phyloP scores from a whole-genome alignment of 495 filamentous ascomycete species.

The Articulospora tetracladia region DNA sequence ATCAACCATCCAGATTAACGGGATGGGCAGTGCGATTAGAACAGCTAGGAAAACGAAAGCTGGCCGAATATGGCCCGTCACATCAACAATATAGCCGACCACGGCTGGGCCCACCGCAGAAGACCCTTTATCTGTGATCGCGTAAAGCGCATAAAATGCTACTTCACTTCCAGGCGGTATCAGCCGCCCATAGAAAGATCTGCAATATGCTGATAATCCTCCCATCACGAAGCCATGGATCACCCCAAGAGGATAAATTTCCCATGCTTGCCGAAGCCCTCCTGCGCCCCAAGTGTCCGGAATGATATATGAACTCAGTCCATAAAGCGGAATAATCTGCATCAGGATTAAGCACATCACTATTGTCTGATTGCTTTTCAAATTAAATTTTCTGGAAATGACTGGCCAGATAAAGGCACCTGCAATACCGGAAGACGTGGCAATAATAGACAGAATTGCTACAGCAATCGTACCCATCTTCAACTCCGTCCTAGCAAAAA shows the following conservation, averaged over 20 bases:
- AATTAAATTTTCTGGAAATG: constrained; percentile 59
- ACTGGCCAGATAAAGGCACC: constrained; percentile 89
- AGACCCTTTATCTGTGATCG: constrained; percentile 95
- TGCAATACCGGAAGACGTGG: constrained; percentile 73
- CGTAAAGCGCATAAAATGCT: constrained; percentile 93
- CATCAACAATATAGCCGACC: constrained; percentile 88
- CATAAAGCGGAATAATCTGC: constrained; percentile 89
- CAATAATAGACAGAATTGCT: constrained; percentile 88
- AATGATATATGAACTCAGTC: constrained; percentile 81
- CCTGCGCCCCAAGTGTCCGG: constrained; percentile 69
- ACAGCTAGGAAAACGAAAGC: constrained; percentile 89
- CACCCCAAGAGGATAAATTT: constrained; percentile 90
- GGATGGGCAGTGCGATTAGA: constrained; percentile 75
- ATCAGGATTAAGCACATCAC: constrained; percentile 84
- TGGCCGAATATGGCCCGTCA: constrained; percentile 81
- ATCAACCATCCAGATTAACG: constrained; percentile 79
- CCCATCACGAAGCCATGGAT: constrained; percentile 93
- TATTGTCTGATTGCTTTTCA: constrained; percentile 78
- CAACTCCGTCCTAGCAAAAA: constrained; percentile 92
- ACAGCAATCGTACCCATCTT: constrained; percentile 84
- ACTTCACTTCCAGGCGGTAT: constrained; percentile 92
- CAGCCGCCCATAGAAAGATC: constrained; percentile 84
- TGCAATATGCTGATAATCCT: constrained; percentile 86
- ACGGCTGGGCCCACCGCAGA: constrained; percentile 92
- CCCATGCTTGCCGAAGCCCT: constrained; percentile 87